Base-by-base conservation (phyloP, 2,329 filamentous ascomycete species). In the Zasmidium citrigriseum region DNA sequence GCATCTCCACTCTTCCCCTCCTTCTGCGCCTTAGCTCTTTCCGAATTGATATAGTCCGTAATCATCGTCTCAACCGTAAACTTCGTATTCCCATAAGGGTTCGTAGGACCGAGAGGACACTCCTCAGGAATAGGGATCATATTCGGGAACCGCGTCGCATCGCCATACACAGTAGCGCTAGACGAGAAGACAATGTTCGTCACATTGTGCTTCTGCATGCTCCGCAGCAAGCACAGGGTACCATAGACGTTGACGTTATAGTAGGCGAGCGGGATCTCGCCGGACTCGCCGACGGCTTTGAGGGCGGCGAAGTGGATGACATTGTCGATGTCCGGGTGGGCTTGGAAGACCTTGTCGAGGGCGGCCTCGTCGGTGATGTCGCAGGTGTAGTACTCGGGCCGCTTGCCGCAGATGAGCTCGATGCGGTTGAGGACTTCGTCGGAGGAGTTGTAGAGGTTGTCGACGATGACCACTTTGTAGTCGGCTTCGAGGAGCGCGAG, bases 71-170 rank as follows among this genome's bases (percentile, higher is more conserved):
- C 95, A 63, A 96, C 92, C 67, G 88, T 90, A 71, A 90, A 88
- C 82, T 99, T 99, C 65, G 95, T 99, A 78, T 91, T 91, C 64
- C 95, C 96, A 78, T 99, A 99, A 23, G 93, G 92, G 83, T 98
- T 99, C 67, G 95, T 99, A 14, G 95, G 91, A 52, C 92, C 93
- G 63, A 96, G 91, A 60, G 96, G 95, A 83, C 95, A 99, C 77
- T 90, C 83, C 80, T 99, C 95, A 52, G 95, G 95, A 72, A 99
- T 99, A 64, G 95, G 95, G 66, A 99, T 99, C 95, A 99, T 99
- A 83, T 96, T 89, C 67, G 89, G 87, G 79, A 97, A 91, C 73
- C 92, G 90, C 47, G 95, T 98, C 54, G 93, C 95, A 77, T 99
- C 96, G 73, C 95, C 95, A 77, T 99, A 99, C 67, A 99, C 95